A percentile compares a stretch with the other conserved stretches of the same genome.
Evolutionary conservation across 176 grass and related monocot species (phyloP).

Genomic region (Echinochloa phyllopogon): DNA sequence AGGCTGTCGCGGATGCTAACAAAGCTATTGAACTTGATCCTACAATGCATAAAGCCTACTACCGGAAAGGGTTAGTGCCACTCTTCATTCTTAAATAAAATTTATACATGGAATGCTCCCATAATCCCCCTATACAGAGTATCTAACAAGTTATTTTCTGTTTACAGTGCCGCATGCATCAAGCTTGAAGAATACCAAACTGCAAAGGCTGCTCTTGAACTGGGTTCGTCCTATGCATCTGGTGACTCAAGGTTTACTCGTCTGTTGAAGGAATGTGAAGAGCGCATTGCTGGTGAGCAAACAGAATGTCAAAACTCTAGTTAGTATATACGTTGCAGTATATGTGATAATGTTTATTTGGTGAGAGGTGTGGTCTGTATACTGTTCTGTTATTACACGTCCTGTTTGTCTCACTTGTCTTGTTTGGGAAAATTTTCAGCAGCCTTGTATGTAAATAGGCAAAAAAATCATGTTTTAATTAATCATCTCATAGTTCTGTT

Average conservation of each 20-base stretch:
- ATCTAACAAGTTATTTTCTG: neutral
- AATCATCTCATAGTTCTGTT: neutral
- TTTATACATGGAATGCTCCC: neutral
- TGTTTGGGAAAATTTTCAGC: neutral
- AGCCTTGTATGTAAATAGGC: neutral
- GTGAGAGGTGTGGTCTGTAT: neutral
- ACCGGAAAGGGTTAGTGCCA: constrained; percentile 71
- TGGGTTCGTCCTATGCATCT: constrained; percentile 61
- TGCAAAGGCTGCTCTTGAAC: constrained; percentile 83
- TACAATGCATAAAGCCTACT: constrained; percentile 72
- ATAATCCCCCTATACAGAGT: neutral
- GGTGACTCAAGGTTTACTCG: constrained; percentile 78
- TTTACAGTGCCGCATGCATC: constrained; percentile 79
- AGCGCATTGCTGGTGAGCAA: constrained; percentile 67
- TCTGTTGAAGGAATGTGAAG: constrained; percentile 80
- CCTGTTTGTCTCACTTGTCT: neutral
- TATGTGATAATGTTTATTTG: neutral
- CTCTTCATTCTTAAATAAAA: constrained; percentile 25
- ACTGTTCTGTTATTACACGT: neutral
- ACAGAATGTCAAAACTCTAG: neutral
- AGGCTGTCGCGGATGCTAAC: constrained; percentile 85
- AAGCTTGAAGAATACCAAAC: constrained; percentile 93
- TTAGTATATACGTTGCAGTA: neutral
- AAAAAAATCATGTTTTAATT: constrained; percentile 1
- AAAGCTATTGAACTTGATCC: constrained; percentile 85